Base-by-base conservation (phyloP, 2,329 filamentous ascomycete genomes). In the Cladosporium halotolerans region DNA sequence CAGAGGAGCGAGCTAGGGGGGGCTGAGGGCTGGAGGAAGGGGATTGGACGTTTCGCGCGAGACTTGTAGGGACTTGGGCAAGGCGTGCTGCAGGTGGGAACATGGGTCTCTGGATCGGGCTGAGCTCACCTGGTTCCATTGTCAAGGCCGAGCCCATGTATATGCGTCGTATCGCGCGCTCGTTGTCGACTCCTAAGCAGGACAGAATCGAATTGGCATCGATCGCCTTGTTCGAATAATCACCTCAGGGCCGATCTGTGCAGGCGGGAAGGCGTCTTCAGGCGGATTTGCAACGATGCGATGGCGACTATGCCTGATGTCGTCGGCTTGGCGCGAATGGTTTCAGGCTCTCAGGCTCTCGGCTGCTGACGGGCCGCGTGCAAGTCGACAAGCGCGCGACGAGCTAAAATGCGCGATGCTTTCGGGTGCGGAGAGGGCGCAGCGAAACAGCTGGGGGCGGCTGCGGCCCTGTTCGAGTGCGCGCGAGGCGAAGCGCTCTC, bases 101-200 rank as follows among this genome's bases (percentile, higher is more conserved):
- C 61, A 63, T 46, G 54, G 57, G 55, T 57, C 19, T 45, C 44
- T 33, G 52, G 46, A 62, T 45, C 48, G 51, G 54, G 28, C 38
- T 14, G 31, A 34, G 58, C 63, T 64, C 61, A 67, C 65, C 64
- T 66, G 61, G 62, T 52, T 67, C 64, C 64, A 66, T 66, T 44
- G 56, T 61, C 43, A 63, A 53, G 33, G 49, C 49, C 42, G 59
- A 56, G 52, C 56, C 52, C 58, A 62, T 63, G 55, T 57, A 60
- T 59, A 47, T 52, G 14, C 33, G 55, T 36, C 40, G 43, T 49
- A 31, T 19, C 34, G 47, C 41, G 16, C 46, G 34, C 19, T 48
- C 39, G 32, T 54, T 40, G 36, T 45, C 46, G 31, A 45, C 23
- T 13, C 40, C 31, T 44, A n/a, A 42, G 39, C 41, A 40, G 40